These are phyloP conservation scores for Talaromyces sp. DNA, from an alignment of 2,329 filamentous ascomycete genomes.

Conservation along the genomic window DNA sequence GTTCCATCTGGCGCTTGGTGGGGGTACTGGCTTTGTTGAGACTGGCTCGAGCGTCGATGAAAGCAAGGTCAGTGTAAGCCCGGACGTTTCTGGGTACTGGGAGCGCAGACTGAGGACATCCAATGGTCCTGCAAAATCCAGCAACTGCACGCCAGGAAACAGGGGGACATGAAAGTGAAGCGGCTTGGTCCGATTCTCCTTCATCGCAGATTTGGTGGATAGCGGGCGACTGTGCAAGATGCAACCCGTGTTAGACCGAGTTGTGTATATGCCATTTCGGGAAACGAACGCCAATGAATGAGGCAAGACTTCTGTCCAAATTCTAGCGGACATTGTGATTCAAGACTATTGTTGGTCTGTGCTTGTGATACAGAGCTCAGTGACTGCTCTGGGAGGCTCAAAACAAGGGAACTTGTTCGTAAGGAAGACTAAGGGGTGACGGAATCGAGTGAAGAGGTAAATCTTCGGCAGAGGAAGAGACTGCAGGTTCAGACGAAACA, in stretches of 20 bases:
- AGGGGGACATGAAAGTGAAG: constrained; percentile 9
- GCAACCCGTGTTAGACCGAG: background rate
- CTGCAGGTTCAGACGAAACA: background rate
- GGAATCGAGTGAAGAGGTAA: background rate
- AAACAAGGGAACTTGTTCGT: background rate
- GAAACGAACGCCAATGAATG: background rate
- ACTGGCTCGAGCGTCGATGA: constrained; percentile 7
- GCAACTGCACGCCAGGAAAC: constrained; percentile 10
- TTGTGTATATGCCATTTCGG: constrained; percentile 1
- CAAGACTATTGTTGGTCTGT: background rate
- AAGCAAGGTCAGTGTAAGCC: constrained; percentile 6
- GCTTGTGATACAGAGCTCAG: background rate
- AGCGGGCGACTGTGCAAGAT: background rate
- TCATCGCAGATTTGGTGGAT: background rate
- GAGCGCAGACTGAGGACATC: constrained; percentile 5
- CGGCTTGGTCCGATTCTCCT: background rate
- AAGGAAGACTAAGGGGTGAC: background rate
- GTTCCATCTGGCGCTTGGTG: constrained; percentile 4
- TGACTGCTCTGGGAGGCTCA: background rate
- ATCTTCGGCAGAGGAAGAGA: background rate
- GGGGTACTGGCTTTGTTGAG: constrained; percentile 2
- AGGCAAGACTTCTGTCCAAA: background rate
- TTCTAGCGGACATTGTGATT: background rate
- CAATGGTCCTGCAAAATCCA: constrained; percentile 4
- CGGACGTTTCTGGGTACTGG: constrained; percentile 5